Evolutionary conservation across 495 filamentous ascomycete species (phyloP).

Genomic region (Thermothielavioides terrestris): DNA sequence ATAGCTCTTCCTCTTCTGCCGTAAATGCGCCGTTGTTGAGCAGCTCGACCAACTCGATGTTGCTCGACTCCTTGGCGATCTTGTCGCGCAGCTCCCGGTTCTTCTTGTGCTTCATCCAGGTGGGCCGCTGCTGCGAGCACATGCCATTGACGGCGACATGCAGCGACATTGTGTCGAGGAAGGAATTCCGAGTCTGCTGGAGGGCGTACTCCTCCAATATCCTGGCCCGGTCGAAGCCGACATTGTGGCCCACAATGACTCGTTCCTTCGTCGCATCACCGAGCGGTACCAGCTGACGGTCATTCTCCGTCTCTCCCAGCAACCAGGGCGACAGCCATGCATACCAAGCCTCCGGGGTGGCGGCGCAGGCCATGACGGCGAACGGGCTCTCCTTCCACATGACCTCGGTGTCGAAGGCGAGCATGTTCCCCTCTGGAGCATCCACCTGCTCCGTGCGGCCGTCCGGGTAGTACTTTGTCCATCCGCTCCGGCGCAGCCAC

Average conservation of each 20-base stretch:
- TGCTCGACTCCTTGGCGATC: conserved; percentile 60
- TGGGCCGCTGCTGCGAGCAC: conserved; percentile 93
- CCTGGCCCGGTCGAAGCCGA: conserved; percentile 89
- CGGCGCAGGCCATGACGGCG: conserved; percentile 94
- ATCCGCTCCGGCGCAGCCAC: conserved; percentile 77
- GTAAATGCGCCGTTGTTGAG: conserved; percentile 55
- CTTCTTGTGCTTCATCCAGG: conserved; percentile 95
- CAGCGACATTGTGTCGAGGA: conserved; percentile 96
- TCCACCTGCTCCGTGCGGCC: conserved; percentile 62
- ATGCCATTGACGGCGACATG: conserved; percentile 98
- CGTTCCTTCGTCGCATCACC: conserved; percentile 61
- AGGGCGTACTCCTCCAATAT: conserved; percentile 84
- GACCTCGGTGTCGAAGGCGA: conserved; percentile 94
- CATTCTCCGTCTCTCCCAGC: conserved; percentile 66
- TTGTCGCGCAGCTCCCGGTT: conserved; percentile 75
- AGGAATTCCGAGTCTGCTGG: conserved; percentile 71
- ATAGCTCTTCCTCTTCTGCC: conserved; percentile 87
- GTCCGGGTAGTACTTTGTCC: conserved; percentile 83
- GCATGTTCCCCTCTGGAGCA: conserved; percentile 66
- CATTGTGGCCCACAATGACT: conserved; percentile 87
- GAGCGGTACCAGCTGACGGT: conserved; percentile 76
- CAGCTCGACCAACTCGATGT: conserved; percentile 60
- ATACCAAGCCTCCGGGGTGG: conserved; percentile 84
- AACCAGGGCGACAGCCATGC: conserved; percentile 97
- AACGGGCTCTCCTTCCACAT: conserved; percentile 88